These are phyloP conservation scores for Citrus hindsii DNA, from an alignment of 345 rosid genomes.

Conservation along the genomic window DNA sequence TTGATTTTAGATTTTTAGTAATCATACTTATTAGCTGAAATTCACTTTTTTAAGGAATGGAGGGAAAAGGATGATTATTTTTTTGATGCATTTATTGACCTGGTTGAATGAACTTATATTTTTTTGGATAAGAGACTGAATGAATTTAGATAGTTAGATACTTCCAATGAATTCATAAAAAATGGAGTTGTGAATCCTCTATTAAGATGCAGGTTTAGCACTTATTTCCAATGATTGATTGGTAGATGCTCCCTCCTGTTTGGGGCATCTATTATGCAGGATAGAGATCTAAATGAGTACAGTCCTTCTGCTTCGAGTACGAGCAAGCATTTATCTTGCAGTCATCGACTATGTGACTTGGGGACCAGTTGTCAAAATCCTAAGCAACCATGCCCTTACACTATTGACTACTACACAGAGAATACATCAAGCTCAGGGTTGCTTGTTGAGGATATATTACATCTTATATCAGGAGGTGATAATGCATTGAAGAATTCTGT, in stretches of 20 bases:
- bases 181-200: constrained; percentile 14
- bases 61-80: background rate
- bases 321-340: constrained; percentile 69
- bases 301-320: constrained; percentile 67
- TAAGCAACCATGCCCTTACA: constrained; percentile 67
- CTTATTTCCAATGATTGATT: constrained; percentile 93
- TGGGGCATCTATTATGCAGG: constrained; percentile 98
- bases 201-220: constrained; percentile 54
- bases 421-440: constrained; percentile 82
- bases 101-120: background rate
- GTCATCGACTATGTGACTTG: constrained; percentile 60
- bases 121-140: background rate
- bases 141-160: background rate
- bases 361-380: constrained; percentile 53
- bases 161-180: background rate
- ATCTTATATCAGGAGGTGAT: constrained; percentile 48
- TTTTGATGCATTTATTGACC: background rate
- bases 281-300: constrained; percentile 73
- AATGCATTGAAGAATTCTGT: constrained; percentile 39
- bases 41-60: background rate
- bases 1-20: too few relatives aligned
- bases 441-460: constrained; percentile 66
- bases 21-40: background rate
- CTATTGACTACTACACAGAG: constrained; percentile 39
- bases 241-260: constrained; percentile 95